These are phyloP conservation scores for Hebeloma cylindrosporum DNA, from an alignment of 768 basidiomycete species.

Conservation along the genomic window DNA sequence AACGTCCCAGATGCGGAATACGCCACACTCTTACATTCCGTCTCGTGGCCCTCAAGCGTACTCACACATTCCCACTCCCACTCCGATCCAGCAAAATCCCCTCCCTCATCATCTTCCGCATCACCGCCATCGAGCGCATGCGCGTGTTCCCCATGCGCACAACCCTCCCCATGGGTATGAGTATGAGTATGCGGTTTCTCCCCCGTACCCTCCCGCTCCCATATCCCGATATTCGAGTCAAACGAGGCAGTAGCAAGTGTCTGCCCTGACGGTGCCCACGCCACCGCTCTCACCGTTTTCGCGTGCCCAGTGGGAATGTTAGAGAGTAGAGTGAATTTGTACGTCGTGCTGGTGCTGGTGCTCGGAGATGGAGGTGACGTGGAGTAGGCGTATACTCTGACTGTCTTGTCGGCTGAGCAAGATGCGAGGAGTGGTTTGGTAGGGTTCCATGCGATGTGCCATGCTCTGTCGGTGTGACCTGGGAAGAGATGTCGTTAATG, in stretches of 20 bases:
- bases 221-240: conserved; percentile 88
- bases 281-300: conserved; percentile 82
- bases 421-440: conserved; percentile 79
- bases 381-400: conserved; percentile 78
- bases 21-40: conserved; percentile 91
- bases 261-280: conserved; percentile 87
- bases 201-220: conserved; percentile 80
- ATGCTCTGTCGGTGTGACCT: conserved; percentile 84
- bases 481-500: conserved; percentile 5
- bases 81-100: conserved; percentile 34
- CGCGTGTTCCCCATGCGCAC: no score
- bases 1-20: conserved; percentile 78
- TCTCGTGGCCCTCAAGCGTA: conserved; percentile 91
- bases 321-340: conserved; percentile 52
- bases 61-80: conserved; percentile 88
- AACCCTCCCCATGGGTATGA: no score
- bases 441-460: conserved; percentile 91
- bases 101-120: conserved; percentile 31
- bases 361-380: background rate
- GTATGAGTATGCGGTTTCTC: no score
- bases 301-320: conserved; percentile 83
- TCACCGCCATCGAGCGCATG: no score
- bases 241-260: conserved; percentile 92
- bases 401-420: conserved; percentile 92
- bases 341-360: conserved; percentile 11